Conservation (phyloP, 352 stramenopile genomes). For the Thraustochytrium striatum region DNA sequence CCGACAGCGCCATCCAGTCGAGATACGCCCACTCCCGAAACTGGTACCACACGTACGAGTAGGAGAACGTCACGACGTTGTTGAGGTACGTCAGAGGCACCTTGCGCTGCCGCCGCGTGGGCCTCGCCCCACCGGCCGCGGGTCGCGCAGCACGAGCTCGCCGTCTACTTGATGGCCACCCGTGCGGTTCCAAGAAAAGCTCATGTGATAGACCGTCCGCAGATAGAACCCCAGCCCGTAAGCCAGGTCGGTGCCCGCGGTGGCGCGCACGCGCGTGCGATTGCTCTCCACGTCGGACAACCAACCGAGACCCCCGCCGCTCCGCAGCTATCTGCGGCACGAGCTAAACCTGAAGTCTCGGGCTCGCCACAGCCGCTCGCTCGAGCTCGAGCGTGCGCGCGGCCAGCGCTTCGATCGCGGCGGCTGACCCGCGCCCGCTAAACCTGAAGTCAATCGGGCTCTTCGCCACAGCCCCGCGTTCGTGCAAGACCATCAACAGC, state of each 20-base stretch:
- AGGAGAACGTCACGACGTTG: slow-evolving; percentile 82
- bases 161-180: slow-evolving; percentile 48
- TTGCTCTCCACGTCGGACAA: neutral
- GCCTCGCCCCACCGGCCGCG: slow-evolving; percentile 1
- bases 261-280: neutral
- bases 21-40: slow-evolving; percentile 74
- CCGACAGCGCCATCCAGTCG: slow-evolving; percentile 80
- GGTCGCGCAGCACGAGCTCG: slow-evolving; percentile 20
- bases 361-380: neutral
- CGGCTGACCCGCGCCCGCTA: no score
- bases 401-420: neutral
- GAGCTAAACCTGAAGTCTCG: neutral
- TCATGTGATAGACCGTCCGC: slow-evolving; percentile 49
- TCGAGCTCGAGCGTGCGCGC: neutral
- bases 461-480: no score
- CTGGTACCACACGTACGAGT: slow-evolving; percentile 75
- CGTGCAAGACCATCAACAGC: no score
- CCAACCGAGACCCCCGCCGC: neutral
- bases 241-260: slow-evolving; percentile 47
- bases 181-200: slow-evolving; percentile 52
- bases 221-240: slow-evolving; percentile 54
- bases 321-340: neutral
- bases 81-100: slow-evolving; percentile 78
- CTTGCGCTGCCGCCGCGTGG: slow-evolving; percentile 61
- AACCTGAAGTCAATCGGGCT: neutral